Base-by-base conservation (phyloP, 2,329 filamentous ascomycete genomes). In the Podosphaera xanthii region DNA sequence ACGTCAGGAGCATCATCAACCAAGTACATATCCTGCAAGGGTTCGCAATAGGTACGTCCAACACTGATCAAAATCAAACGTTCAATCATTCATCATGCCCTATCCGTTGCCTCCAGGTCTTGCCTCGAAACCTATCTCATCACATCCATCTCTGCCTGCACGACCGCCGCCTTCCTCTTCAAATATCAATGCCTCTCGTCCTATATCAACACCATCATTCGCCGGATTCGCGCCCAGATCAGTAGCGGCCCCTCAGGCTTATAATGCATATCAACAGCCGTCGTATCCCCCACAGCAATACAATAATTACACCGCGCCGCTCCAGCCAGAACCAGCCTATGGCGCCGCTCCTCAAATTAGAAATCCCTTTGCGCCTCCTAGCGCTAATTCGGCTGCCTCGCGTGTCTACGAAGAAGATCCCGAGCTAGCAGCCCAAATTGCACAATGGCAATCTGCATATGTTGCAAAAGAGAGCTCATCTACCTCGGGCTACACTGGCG, bases 391-490 rank as follows among this genome's bases (percentile, higher is more conserved):
- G 59, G 65, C 70, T 67, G 63, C 69, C 63, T 65, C 67, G 57
- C 62, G 67, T 66, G 69, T 66, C 59, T 72, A 69, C 63, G 75
- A 76, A 63, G 80, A 76, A 68, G 78, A 95, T 66, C 81, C 87
- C 2, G 88, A 95, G 65, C 84, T 87, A 74, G 88, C 92, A 60
- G 88, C 87, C 36, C 87, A 94, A 70, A 90, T 96, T 62, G 89
- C 90, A 56, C 87, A 94, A 71, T 96, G 91, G 88, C 89, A 94
- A 71, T 91, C 85, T 71, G 87, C 89, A 34, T 95, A 95, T 71
- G 79, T 82, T 63, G 77, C 76, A 57, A 83, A 79, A 65, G 82
- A 85, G 57, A 74, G 76, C 9, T 68, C 57, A 62, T 63, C 67
- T 65, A 60, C 63, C 61, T 48, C 58, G 49, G 66, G 67, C 3